Base-by-base conservation (phyloP, 345 rosid genomes). In the Rhodomyrtus tomentosa region DNA sequence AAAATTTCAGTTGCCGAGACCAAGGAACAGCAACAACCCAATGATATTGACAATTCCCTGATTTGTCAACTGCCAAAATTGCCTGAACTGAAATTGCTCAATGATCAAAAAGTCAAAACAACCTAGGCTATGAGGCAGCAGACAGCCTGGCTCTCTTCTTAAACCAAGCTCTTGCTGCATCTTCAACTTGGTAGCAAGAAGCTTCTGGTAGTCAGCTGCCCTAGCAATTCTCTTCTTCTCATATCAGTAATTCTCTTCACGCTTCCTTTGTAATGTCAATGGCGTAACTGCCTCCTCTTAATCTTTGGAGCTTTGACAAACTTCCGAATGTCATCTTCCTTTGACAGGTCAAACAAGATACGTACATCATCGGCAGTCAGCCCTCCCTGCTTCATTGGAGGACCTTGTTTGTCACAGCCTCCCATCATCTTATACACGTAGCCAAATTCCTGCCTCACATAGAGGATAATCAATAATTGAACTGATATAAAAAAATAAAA, bases 191-290 rank as follows among this genome's bases (percentile, higher is more conserved):
- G 92, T 87, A 40, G 96, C 96, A 25, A 95, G 98, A 87, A 94
- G 98, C 85, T 92, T 95, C 91, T 93, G 98, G 89, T 95, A 95
- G 49, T 95, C 98, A 1, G 96, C 98, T 1, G 98, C 95, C 96
- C 93, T 95, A 3, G 94, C 93, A 59, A 93, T 91, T 85, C 94
- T 93, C 94, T 91, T 93, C 94, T 95, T 95, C 93, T 96, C n/a
- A n/a, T 96, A 54, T 93, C 95, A 10, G 96, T 87, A 87, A 93
- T 90, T 90, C 0, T 91, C 42, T 40, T 40, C 86, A 0, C 97
- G 92, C 94, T 96, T 95, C 94, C 97, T 92, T 86, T 95, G 99
- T 87, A 96, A 89, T 12, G 96, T 95, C 93, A 95, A 55, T 18
- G 98, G 98, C 22, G 98, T 96, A 55, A 96, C 96, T 85, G 50